Conservation (phyloP, 2,329 filamentous ascomycete species). For the Exophiala viscosa region DNA sequence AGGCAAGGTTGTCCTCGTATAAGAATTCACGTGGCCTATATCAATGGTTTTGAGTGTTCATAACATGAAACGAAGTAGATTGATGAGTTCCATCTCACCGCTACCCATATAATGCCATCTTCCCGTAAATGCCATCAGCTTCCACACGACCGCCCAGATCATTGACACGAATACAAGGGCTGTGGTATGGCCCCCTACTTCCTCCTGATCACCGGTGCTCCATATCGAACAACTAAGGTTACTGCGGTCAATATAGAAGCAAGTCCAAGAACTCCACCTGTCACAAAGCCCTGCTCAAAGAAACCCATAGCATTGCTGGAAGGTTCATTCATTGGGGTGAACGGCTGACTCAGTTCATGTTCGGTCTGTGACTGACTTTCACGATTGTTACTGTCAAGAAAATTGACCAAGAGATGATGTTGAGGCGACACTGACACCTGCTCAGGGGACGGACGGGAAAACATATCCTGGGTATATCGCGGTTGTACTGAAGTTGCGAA, state of each 20-base stretch:
- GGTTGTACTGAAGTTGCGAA: background rate
- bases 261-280: background rate
- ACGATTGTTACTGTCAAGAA: background rate
- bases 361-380: background rate
- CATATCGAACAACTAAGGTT: background rate
- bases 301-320: conserved; percentile 41
- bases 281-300: conserved; percentile 46
- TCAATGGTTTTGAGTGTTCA: too few species aligned
- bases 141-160: background rate
- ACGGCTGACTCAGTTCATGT: conserved; percentile 9
- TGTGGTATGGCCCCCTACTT: background rate
- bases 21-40: too few species aligned
- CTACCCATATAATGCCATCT: too few species aligned
- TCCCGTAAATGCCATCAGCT: background rate
- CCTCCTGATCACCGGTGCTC: background rate
- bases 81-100: too few species aligned
- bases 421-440: background rate
- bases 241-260: background rate
- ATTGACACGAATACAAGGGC: background rate
- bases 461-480: background rate
- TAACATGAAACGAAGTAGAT: too few species aligned
- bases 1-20: too few species aligned
- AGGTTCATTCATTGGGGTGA: conserved; percentile 31
- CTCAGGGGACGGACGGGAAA: background rate
- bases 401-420: background rate